Percentiles rank a stretch among this genome's conserved stretches.
Conservation (phyloP, 495 filamentous ascomycete genomes). For the Venustampulla echinocandica region DNA sequence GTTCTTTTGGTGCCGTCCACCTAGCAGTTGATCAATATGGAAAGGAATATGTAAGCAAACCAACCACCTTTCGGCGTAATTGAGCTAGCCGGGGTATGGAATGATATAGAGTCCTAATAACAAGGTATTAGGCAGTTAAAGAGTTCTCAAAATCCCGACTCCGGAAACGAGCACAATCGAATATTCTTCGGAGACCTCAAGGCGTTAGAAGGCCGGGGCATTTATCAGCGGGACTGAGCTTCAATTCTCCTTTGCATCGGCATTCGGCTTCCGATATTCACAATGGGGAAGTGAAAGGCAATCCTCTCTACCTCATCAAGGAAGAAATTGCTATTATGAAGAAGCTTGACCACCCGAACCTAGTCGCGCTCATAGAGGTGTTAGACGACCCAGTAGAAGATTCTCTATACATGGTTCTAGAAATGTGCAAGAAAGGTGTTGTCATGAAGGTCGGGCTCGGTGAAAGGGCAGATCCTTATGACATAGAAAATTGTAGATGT, state of each 20-base stretch:
- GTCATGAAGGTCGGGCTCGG: conserved; percentile 94
- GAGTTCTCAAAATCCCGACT: conserved; percentile 93
- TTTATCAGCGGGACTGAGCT: conserved; percentile 24
- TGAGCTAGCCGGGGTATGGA: too few relatives aligned
- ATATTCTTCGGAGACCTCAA: conserved; percentile 68
- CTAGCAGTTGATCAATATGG: conserved; percentile 85
- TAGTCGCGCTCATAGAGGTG: conserved; percentile 89
- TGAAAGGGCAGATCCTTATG: conserved; percentile 73
- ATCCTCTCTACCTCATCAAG: conserved; percentile 80
- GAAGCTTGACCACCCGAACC: conserved; percentile 87
- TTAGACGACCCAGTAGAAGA: conserved; percentile 93
- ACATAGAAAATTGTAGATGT: conserved; percentile 70
- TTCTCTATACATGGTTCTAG: conserved; percentile 94
- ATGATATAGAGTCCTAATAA: not conserved
- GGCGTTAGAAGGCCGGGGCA: conserved; percentile 42
- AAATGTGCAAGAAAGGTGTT: conserved; percentile 98
- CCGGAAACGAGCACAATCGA: conserved; percentile 87
- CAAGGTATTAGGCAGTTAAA: conserved; percentile 67
- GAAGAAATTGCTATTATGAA: conserved; percentile 99
- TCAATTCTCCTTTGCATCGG: conserved; percentile 21
- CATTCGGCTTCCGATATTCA: conserved; percentile 33
- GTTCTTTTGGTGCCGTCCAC: conserved; percentile 92
- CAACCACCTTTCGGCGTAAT: not conserved
- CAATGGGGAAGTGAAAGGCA: conserved; percentile 51
- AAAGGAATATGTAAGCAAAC: conserved; percentile 72